Base-by-base conservation (phyloP, 441 rosid genomes). In the Erodium moschatum region DNA sequence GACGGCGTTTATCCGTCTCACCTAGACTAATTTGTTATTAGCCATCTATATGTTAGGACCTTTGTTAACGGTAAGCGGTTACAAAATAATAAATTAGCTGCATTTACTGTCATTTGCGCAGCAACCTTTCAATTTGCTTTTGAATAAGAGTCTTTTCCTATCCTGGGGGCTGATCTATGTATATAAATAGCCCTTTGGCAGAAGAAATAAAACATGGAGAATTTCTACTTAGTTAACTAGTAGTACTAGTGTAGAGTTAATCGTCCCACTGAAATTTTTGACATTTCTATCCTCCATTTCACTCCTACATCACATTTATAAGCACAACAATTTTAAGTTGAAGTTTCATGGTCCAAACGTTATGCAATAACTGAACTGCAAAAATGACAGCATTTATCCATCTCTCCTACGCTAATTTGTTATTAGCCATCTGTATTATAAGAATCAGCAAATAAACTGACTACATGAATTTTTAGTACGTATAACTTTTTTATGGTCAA, bases 291-390 rank as follows among this genome's bases (percentile, higher is more conserved):
- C 87, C 66, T 72, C 40, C 64, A 77, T 73, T 62, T 72, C 85
- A 54, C 73, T 82, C 81, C 97, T 91, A 86, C 78, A 80, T 75
- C 70, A 75, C 62, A 73, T 21, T 74, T 16, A 67, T 9, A 74
- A 71, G 29, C n/a, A 67, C 19, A 58, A 70, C 64, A 35, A 12
- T 62, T 24, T 62, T 12, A 62, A 35, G 65, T 62, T 27, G 64
- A 60, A 60, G 31, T 20, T 60, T 5, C 64, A 60, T 21, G 29
- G 31, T 60, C 64, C n/a, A 52, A 60, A 20, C 13, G 27, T 4
- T 62, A 62, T 62, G 65, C 65, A 62, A 24, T 62, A 27, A 62
- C 38, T 62, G 20, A 62, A 62, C 7, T 21, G 35, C 33, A 61
- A 33, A 61, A 61, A 21, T 21, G 35, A 21, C 19, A 61, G 16